Base-by-base conservation (phyloP, 148 eudicot species). In the Chenopodium suecicum region DNA sequence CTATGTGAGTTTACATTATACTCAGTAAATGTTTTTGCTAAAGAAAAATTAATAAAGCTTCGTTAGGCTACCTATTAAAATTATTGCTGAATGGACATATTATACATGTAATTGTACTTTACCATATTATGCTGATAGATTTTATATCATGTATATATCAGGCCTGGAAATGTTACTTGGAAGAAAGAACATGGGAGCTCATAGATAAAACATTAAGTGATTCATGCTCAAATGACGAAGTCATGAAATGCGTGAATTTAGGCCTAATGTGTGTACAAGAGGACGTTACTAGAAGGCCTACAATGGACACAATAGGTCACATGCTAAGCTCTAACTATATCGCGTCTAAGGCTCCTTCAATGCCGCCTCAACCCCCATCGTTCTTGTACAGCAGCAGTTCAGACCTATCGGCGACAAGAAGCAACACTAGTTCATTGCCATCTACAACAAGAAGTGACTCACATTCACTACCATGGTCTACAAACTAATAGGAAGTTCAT, bases 251-350 rank as follows among this genome's bases (percentile, higher is more conserved):
- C 65, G 74, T 84, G 10, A 80, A 84, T 11, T 2, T 80, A 46
- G 83, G 86, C 0, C 23, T 84, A 32, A 8, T 77, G 69, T 84
- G 86, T 64, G 60, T 80, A 48, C 77, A 84, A 76, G 86, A 84
- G n/a, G 74, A 84, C 9, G 54, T 56, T 19, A 48, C 19, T 17
- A 23, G 44, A 31, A 84, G 86, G 54, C 86, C 86, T 1, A 70
- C 76, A 0, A 84, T 80, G 80, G 74, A 34, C 0, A 20, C 34
- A 7, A 63, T 84, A 10, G 80, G 58, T 13, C 72, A 56, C 4
- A 56, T 60, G 25, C 79, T 84, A 66, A 80, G 70, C 56, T 75
- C 77, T 17, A 23, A 23, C 12, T 31, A 47, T 1, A 2, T 48
- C 23, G 13, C 19, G 32, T 2, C 67, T 20, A 31, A 9, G 3